Base-by-base conservation (phyloP, 176 grass and related monocot genomes). In the Phoenix roebelenii region DNA sequence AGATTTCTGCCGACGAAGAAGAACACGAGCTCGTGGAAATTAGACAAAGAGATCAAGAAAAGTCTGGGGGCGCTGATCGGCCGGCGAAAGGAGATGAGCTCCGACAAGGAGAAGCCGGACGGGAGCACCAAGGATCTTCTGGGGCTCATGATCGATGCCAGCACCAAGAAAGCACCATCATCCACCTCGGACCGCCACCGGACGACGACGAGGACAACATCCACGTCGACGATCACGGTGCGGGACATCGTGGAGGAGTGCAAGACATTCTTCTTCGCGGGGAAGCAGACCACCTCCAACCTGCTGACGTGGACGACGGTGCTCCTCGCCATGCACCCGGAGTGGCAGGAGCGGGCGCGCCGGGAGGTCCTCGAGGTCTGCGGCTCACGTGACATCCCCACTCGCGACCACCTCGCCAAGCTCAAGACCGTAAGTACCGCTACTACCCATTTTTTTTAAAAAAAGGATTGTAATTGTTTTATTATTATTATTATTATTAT, bases 1-100 rank as follows among this genome's bases (percentile, higher is more conserved):
- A 96, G 92, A 59, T 96, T 96, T 72, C 56, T 96, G 69, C 92
- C 92, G n/a, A 96, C 87, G 25, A 96, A 77, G 77, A 96, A 90
- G 87, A 96, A 96, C 74, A 82, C 83, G 22, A 87, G 70, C 75
- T 85, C 92, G 60, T 96, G 92, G 92, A 96, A 88, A 55, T 74
- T 96, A 49, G 92, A 96, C 69, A 96, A 85, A 60, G 92, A 96
- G 66, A 96, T 90, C 64, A 85, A 77, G 51, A 96, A 85, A 75
- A 88, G 79, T 75, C 80, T 96, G 61, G 70, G 70, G 51, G 70
- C 68, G 58, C 80, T 96, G 22, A 96, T 96, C 10, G 72, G 83
- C 52, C 68, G 75, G 69, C 69, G 92, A 20, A 82, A 72, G 39
- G 68, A 84, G 51, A 20, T 20, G 20, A 78, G 80, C 60, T 61